Evolutionary conservation across 805 yeast species (phyloP), one percentile per base, ranked within the genome.

Genomic region (Yarrowia sp.): DNA sequence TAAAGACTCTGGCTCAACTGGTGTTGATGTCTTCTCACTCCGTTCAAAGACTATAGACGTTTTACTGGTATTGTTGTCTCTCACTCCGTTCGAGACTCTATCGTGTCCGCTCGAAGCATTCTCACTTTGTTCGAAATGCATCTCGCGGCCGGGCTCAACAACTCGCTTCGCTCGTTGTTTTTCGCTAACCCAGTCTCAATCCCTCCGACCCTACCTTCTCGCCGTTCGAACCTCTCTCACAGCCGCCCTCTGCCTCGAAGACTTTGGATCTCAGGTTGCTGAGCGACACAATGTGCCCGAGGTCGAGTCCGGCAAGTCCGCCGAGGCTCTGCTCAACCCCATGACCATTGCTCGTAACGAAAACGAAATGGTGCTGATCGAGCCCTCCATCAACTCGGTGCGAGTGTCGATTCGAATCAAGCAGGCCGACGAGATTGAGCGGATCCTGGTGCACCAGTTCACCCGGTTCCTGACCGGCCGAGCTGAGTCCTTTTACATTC

Each of bases 271-370:
- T 9, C 97, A 94, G 79, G 84, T 90, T 68, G 97, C 90, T 20
- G 99, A 95, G 80, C 90, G 99, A 79, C 99, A 95, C 82, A 95
- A 94, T 80, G 86, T 94, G 72, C 99, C 99, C 4, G 99, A 95
- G 78, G 89, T 95, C 64, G 99, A 95, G 78, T 15, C 30, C 36
- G 85, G 85, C 70, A 89, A 90, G 75, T 87, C 95, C 69, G 88
- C 89, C 14, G 97, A 92, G 77, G 88, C 93, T 68, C 79, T 95
- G 70, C 83, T 94, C 74, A 92, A 93, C 74, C 95, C 97, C 44
- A 88, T 95, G 86, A 85, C 87, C 70, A 88, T 95, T 71, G 89
- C 97, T 0, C 86, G 99, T 79, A 95, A 95, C 76, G 98, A 94
- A 76, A 89, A 91, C 75, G 99, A 95, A 78, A 86, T 87, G 76